Percentiles rank a stretch among this genome's conserved stretches.
These are phyloP conservation scores for Protostelium mycophagum DNA, from an alignment of 78 protist genomes.

Conservation along the genomic window DNA sequence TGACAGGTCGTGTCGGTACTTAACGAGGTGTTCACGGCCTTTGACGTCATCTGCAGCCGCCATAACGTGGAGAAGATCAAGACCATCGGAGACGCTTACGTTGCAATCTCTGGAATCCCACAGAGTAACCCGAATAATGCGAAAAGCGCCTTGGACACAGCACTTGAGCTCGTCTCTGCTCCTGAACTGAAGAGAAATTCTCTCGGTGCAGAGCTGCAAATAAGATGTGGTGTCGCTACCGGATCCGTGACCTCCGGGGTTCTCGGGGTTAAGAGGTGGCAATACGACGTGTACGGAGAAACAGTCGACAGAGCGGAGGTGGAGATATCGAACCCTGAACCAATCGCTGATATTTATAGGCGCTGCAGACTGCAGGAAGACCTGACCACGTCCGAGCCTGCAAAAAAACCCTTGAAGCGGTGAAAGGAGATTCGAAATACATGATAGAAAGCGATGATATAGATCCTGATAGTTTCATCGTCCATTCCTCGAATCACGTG, in stretches of 20 bases:
- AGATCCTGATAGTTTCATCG: too few relatives aligned
- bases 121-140: conserved; percentile 11
- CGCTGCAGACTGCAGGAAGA: too few relatives aligned
- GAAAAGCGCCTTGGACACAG: conserved; percentile 9
- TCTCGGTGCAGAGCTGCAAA: conserved; percentile 4
- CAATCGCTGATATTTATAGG: too few relatives aligned
- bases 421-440: too few relatives aligned
- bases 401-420: too few relatives aligned
- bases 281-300: conserved; percentile 58
- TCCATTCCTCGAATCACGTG: too few relatives aligned
- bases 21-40: conserved; percentile 66
- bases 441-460: too few relatives aligned
- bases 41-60: conserved; percentile 48
- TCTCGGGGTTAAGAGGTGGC: conserved; percentile 35
- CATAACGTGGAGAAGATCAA: conserved; percentile 48
- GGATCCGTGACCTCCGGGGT: conserved; percentile 63
- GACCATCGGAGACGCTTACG: conserved; percentile 56
- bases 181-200: conserved; percentile 6
- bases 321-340: too few relatives aligned
- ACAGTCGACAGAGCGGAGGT: conserved; percentile 36
- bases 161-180: conserved; percentile 13
- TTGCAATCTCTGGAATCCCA: conserved; percentile 37
- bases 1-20: too few relatives aligned
- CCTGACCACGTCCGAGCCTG: too few relatives aligned
- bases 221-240: conserved; percentile 50